Evolutionary conservation across 768 basidiomycete genomes (phyloP), one percentile per base, ranked within the genome.

Genomic region (Tulasnella sp.): DNA sequence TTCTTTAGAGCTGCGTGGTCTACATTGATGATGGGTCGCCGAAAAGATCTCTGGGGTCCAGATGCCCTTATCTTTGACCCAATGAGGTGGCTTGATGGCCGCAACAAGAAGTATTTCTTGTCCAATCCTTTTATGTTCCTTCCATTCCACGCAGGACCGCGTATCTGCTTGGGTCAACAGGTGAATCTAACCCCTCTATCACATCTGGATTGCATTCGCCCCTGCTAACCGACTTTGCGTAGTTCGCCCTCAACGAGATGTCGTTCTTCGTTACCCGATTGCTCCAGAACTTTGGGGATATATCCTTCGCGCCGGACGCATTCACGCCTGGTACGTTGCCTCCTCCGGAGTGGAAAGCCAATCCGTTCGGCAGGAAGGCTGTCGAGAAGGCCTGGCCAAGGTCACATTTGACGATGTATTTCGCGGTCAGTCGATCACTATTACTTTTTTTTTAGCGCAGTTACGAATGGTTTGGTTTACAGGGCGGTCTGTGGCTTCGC

Each of bases 11-110:
- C 27, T 47, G 24, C 34, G 9, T 59, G 50, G 47, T 49, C 45
- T 19, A 51, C 50, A 4, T 24, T 50, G 13, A 21, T 32, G 21
- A 24, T 59, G 58, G 45, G 49, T 29, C 47, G 58, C n/a, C 48
- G 58, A 21, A 49, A 32, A 44, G 76, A 73, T 17, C 71, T 87
- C 0, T 91, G 88, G 88, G 88, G 88, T 2, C 65, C 73, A 0
- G 85, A 89, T 62, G 86, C 87, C 0, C 78, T 86, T 65, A 76
- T 75, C n/a, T 92, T 90, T 68, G 79, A 85, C 58, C 86, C 86
- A 4, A 83, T 86, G 30, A 76, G 88, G 42, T 92, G 88, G 88
- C 71, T 87, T 4, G 78, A 85, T 41, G 73, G 74, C 1, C 73
- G 67, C 58, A 79, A 78, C 64, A 38, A 45, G 29, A 51, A 48